Base-by-base conservation (phyloP, 345 rosid species). In the Arabidopsis suecica region DNA sequence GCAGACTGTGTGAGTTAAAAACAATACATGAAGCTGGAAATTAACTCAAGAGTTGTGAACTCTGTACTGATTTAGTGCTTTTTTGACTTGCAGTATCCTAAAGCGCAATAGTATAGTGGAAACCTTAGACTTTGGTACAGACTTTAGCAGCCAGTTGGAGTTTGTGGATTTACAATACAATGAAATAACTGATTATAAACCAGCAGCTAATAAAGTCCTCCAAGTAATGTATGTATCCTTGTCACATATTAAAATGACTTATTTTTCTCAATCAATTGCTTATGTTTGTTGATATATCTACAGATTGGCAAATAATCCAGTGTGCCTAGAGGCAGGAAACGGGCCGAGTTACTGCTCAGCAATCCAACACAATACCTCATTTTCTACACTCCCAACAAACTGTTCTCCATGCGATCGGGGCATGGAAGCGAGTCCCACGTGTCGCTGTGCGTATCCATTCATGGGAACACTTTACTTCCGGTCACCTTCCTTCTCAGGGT, bases 221-320 rank as follows among this genome's bases (percentile, higher is more conserved):
- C 56, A 51, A 9, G 61, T 91, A 80, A 81, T 82, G 97, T 96
- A 81, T 78, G 93, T 49, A 66, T 45, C 48, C 14, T 80, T 0
- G 3, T 51, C 49, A 54, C 33, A 54, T 33, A 4, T 59, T 4
- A 13, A 6, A 40, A 1, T 47, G 7, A 1, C 11, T 4, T 28
- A 3, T 3, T 16, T 34, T 4, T 23, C 0, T 13, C 9, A 11
- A 10, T 23, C 5, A 14, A 32, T 53, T 55, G 25, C 37, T 47
- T n/a, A 62, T 57, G 45, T 56, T 25, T 47, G 45, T 47, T 23
- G 14, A 33, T 37, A 68, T 51, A 7, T 76, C 12, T 71, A 84
- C 91, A 93, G 99, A 80, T 89, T 96, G 76, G 68, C 66, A 10
- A 79, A 25, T 14, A 92, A 93, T 74, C 98, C 87, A 18, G 71